Evolutionary conservation across 345 rosid species (phyloP).

Genomic region (Salix arbutifolia): DNA sequence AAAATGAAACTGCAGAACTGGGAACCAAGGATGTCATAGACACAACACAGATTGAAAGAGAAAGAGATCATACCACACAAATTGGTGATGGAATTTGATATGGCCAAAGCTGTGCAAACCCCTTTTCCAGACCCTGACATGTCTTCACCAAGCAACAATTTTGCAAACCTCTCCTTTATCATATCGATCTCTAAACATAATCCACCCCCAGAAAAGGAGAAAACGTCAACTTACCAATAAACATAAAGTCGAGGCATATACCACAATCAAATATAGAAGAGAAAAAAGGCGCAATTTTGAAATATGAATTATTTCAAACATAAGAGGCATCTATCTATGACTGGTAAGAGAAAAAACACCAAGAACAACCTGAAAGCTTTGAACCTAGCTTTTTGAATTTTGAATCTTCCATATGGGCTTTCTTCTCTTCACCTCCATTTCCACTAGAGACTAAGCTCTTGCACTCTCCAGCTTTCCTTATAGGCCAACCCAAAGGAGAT

Average conservation of each 20-base stretch:
- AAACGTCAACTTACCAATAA: neutral
- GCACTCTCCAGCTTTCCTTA: slow-evolving; percentile 58
- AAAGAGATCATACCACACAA: slow-evolving; percentile 66
- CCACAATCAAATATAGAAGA: neutral
- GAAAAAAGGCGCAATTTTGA: neutral
- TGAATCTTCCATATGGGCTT: slow-evolving; percentile 28
- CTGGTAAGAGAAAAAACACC: neutral
- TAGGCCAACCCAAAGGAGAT: slow-evolving; percentile 88
- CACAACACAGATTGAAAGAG: neutral
- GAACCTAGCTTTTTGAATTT: slow-evolving; percentile 34
- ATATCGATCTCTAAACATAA: slow-evolving; percentile 64
- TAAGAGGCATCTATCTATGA: neutral
- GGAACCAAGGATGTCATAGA: neutral
- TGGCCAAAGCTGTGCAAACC: slow-evolving; percentile 86
- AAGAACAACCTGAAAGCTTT: slow-evolving; percentile 49
- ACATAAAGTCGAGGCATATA: neutral
- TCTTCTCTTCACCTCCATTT: slow-evolving; percentile 33
- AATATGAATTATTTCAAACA: neutral
- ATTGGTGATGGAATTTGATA: slow-evolving; percentile 93
- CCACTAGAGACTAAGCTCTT: slow-evolving; percentile 34
- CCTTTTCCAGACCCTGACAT: slow-evolving; percentile 99
- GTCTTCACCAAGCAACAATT: slow-evolving; percentile 93
- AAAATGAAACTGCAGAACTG: neutral
- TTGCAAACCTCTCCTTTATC: slow-evolving; percentile 97
- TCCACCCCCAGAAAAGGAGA: neutral